Percentiles rank a stretch among this genome's conserved stretches.
Evolutionary conservation across 73 alveolate species (phyloP).

Genomic region (Uronychia binucleata): DNA sequence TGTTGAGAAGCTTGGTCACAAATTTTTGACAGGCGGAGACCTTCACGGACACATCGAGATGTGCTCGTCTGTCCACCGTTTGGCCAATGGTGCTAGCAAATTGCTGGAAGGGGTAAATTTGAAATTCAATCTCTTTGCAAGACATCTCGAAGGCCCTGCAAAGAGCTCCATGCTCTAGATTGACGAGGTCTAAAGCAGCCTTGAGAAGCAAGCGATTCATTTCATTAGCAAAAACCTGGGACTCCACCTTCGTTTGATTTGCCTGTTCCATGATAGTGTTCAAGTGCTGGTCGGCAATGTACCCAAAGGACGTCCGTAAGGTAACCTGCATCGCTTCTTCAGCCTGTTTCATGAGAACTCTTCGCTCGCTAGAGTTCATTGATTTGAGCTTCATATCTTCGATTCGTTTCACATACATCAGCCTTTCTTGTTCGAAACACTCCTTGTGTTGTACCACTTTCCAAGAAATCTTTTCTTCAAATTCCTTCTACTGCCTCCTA

Average conservation of each 20-base stretch:
- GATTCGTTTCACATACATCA: no score
- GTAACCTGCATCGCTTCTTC: not conserved
- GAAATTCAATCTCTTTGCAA: constrained; percentile 26
- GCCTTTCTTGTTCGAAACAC: not conserved
- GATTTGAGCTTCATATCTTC: not conserved
- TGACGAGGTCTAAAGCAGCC: constrained; percentile 29
- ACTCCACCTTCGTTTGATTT: constrained; percentile 43
- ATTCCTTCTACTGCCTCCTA: not conserved
- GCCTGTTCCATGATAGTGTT: constrained; percentile 1
- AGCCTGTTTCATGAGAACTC: not conserved
- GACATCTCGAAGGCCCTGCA: constrained; percentile 27
- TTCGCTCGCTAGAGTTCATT: not conserved
- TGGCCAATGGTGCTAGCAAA: constrained; percentile 48
- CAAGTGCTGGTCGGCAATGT: not conserved
- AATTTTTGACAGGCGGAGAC: constrained; percentile 54
- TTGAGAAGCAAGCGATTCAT: constrained; percentile 22
- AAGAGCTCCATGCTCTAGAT: constrained; percentile 48
- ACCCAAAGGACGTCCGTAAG: not conserved
- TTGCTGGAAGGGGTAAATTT: constrained; percentile 62
- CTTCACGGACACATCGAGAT: constrained; percentile 64
- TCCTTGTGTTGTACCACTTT: not conserved
- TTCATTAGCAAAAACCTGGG: constrained; percentile 7
- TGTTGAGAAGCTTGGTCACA: constrained; percentile 53
- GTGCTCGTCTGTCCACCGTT: constrained; percentile 47
- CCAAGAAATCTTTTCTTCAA: not conserved